Conservation (phyloP, 768 basidiomycete genomes). For the Dendrothele bispora region DNA sequence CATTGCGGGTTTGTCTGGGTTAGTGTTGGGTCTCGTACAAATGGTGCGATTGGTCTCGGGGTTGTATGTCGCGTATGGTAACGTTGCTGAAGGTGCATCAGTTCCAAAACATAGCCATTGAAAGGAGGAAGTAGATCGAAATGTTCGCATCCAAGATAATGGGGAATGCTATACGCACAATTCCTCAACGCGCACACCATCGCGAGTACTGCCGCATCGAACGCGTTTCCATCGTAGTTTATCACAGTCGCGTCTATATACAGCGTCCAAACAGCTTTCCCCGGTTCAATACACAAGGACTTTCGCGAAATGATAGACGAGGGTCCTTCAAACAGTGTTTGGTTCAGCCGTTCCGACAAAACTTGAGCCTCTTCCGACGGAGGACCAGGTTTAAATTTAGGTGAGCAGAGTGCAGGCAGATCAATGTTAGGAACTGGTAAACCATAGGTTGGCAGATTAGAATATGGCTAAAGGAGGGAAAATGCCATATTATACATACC, state of each 20-base stretch:
- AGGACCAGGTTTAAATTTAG: conserved; percentile 93
- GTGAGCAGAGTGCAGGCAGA: conserved; percentile 89
- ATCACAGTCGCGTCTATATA: conserved; percentile 95
- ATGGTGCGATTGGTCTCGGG: conserved; percentile 62
- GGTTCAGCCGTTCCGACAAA: conserved; percentile 79
- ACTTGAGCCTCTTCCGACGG: conserved; percentile 94
- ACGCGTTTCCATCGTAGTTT: conserved; percentile 95
- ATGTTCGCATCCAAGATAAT: too few relatives aligned
- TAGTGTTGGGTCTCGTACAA: conserved; percentile 42
- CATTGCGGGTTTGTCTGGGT: conserved; percentile 3
- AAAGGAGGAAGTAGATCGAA: background rate
- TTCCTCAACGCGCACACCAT: conserved; percentile 86
- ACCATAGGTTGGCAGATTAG: background rate
- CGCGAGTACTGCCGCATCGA: conserved; percentile 87
- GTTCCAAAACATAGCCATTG: background rate
- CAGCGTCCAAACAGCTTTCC: conserved; percentile 87
- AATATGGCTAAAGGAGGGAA: conserved; percentile 3
- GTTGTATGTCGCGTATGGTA: conserved; percentile 73
- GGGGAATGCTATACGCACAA: conserved; percentile 71
- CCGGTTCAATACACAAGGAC: conserved; percentile 77
- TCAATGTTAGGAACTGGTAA: conserved; percentile 91
- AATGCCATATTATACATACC: conserved; percentile 48
- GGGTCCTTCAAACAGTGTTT: conserved; percentile 77
- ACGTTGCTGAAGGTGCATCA: conserved; percentile 45
- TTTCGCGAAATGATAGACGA: conserved; percentile 63